A percentile compares a stretch with the other conserved stretches of the same genome.
Evolutionary conservation across 805 yeast genomes (phyloP).

Genomic region (Yamadazyma insecticola): DNA sequence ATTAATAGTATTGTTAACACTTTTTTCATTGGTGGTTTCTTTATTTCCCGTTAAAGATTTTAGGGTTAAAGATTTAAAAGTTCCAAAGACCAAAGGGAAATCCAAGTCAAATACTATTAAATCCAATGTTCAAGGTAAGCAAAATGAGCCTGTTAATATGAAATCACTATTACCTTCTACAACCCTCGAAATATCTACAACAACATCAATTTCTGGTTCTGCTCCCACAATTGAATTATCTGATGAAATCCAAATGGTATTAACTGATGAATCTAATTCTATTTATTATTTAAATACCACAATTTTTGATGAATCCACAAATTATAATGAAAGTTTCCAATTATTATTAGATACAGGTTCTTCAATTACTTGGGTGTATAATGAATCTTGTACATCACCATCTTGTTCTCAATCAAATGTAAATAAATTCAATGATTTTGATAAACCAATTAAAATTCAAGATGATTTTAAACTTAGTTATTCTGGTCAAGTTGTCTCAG

Average conservation of each 20-base stretch:
- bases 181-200: conserved; percentile 8
- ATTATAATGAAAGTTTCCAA: conserved; percentile 37
- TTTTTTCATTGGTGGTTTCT: not conserved
- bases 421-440: conserved; percentile 17
- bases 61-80: conserved; percentile 10
- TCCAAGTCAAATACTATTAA: not conserved
- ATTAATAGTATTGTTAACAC: not conserved
- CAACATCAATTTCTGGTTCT: conserved; percentile 8
- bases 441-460: conserved; percentile 12
- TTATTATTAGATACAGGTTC: conserved; percentile 64
- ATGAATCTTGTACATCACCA: conserved; percentile 39
- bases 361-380: conserved; percentile 61
- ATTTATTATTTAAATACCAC: conserved; percentile 15
- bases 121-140: not conserved
- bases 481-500: conserved; percentile 51
- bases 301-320: conserved; percentile 16
- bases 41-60: conserved; percentile 14
- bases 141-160: conserved; percentile 2
- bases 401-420: conserved; percentile 36
- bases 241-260: conserved; percentile 14
- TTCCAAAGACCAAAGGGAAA: not conserved
- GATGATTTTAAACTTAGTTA: conserved; percentile 46
- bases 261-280: conserved; percentile 17
- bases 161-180: conserved; percentile 7
- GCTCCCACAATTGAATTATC: conserved; percentile 14